Conservation (phyloP, 2,329 filamentous ascomycete species). For the Venturia effusa region DNA sequence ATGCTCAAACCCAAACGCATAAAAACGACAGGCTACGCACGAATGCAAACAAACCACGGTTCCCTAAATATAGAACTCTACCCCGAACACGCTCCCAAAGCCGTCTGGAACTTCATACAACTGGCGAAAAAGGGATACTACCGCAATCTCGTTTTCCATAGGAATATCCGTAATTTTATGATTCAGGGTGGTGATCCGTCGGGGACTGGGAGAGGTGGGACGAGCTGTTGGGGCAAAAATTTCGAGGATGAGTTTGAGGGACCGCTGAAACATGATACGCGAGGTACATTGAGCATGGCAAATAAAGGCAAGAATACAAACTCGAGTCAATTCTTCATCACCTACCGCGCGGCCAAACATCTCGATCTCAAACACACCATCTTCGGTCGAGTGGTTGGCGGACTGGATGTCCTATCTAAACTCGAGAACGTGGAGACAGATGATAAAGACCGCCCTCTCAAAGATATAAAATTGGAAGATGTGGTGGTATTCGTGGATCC, state of each 20-base stretch:
- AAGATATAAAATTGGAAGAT: constrained; percentile 71
- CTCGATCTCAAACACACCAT: constrained; percentile 96
- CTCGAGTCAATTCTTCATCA: constrained; percentile 89
- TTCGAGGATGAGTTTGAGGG: constrained; percentile 93
- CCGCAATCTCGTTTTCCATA: constrained; percentile 71
- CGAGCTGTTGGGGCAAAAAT: constrained; percentile 86
- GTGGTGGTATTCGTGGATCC: constrained; percentile 85
- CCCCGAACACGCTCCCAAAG: constrained; percentile 80
- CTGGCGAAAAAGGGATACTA: constrained; percentile 88
- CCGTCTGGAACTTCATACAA: constrained; percentile 94
- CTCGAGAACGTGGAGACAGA: constrained; percentile 72
- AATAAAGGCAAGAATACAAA: constrained; percentile 99
- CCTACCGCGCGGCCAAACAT: constrained; percentile 74
- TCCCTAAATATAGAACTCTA: constrained; percentile 81
- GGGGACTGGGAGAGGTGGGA: constrained; percentile 81
- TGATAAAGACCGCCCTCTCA: constrained; percentile 60
- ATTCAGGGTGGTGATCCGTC: constrained; percentile 93
- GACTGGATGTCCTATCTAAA: constrained; percentile 56
- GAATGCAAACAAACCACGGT: constrained; percentile 77
- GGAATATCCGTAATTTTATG: constrained; percentile 95
- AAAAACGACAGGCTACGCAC: constrained; percentile 82
- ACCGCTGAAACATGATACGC: constrained; percentile 67
- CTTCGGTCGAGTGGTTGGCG: constrained; percentile 77
- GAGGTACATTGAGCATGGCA: constrained; percentile 84
- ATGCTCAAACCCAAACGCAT: constrained; percentile 86